A percentile compares a stretch with the other conserved stretches of the same genome.
Conservation (phyloP, 257 asterid genomes). For the Coffea eugenioides region DNA sequence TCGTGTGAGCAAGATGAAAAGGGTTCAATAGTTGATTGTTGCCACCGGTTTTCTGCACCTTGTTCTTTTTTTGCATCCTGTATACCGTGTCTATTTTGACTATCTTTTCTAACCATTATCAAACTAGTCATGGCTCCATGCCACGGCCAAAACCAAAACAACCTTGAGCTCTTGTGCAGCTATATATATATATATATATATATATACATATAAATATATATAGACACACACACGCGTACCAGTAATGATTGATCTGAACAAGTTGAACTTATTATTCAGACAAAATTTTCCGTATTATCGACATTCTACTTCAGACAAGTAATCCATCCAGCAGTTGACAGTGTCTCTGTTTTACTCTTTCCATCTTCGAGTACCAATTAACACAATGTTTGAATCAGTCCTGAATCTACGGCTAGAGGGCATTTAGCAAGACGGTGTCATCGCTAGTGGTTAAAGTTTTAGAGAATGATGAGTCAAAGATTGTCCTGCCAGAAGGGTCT, state of each 20-base stretch:
- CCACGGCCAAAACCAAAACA: not conserved
- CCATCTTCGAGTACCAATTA: not conserved
- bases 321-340: not conserved
- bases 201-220: no score
- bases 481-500: not conserved
- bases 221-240: not conserved
- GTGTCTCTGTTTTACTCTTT: not conserved
- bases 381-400: slow-evolving; percentile 10
- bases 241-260: no score
- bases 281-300: not conserved
- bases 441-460: not conserved
- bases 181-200: no score
- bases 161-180: not conserved
- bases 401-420: not conserved
- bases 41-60: not conserved
- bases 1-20: not conserved
- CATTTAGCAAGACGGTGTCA: not conserved
- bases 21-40: not conserved
- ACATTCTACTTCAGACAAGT: not conserved
- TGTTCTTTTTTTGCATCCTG: not conserved
- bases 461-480: slow-evolving; percentile 5
- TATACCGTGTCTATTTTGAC: not conserved
- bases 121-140: not conserved
- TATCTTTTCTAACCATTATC: no score
- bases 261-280: not conserved